Percentiles rank a stretch among this genome's conserved stretches.
These are phyloP conservation scores for Leishmania turanica DNA, from an alignment of 208 protist genomes.

Conservation along the genomic window DNA sequence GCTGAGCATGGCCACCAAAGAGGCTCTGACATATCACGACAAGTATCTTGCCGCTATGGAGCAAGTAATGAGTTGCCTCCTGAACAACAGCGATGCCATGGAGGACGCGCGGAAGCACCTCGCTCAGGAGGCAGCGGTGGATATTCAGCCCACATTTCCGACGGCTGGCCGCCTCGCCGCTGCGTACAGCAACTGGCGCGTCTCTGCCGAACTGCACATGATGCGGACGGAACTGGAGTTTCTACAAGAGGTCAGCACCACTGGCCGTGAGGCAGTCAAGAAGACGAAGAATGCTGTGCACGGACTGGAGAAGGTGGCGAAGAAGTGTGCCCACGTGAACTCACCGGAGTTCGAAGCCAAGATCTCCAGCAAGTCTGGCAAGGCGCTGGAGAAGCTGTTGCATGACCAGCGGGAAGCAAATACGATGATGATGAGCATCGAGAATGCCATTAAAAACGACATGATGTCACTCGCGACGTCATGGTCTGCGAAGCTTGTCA, in stretches of 20 bases:
- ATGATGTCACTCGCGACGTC: slow-evolving; percentile 2
- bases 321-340: slow-evolving; percentile 14
- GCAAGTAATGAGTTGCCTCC: slow-evolving; percentile 10
- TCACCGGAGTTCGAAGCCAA: not conserved
- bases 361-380: not conserved
- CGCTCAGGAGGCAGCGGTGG: not conserved
- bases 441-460: not conserved
- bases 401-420: not conserved
- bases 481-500: not conserved
- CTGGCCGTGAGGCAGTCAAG: not conserved
- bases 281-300: slow-evolving; percentile 1
- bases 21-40: slow-evolving; percentile 9
- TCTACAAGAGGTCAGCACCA: slow-evolving; percentile 6
- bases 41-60: slow-evolving; percentile 13
- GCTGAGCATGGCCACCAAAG: not conserved
- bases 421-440: not conserved
- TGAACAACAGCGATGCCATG: not conserved
- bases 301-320: not conserved
- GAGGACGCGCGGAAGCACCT: not conserved
- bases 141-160: not conserved
- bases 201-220: slow-evolving; percentile 2
- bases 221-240: slow-evolving; percentile 7
- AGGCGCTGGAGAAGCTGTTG: slow-evolving; percentile 1
- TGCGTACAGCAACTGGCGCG: slow-evolving; percentile 6
- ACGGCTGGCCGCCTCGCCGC: not conserved